Base-by-base conservation (phyloP, 2,329 filamentous ascomycete genomes). In the Colletotrichum godetiae region DNA sequence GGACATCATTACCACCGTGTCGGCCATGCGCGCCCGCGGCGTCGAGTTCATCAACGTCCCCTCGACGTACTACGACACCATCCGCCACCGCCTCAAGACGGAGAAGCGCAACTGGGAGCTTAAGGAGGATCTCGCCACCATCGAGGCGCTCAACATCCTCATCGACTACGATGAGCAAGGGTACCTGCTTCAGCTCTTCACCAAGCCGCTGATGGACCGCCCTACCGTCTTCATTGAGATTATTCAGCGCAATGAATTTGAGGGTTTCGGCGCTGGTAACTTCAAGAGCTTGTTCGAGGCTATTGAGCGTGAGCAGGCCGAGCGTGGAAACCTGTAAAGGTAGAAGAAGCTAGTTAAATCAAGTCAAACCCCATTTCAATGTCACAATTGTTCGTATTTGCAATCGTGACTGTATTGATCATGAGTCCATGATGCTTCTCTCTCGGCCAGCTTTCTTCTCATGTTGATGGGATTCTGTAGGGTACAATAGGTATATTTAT, bases 191-290 rank as follows among this genome's bases (percentile, higher is more conserved):
- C 90, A 92, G 84, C 85, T 95, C 42, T 95, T 95, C 82, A 94
- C 92, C 37, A 95, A 95, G 90, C 96, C 96, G 76, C 83, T 98
- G 77, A 94, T 98, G 92, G 95, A 98, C 83, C 92, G 96, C 13
- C 96, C 96, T 29, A 98, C 96, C 4, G 95, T 98, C 33, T 98
- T 98, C 81, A 91, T 98, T 75, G 96, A 98, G 89, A 97, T 98
- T 78, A 98, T 98, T 78, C 95, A 98, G 87, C 87, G 95, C 70
- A 92, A 97, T 78, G 92, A 95, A 76, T 98, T 98, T 82, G 92
- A 93, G 37, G 96, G 96, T 0, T 98, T 98, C 78, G 95, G 96
- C 4, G 96, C 95, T 0, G 96, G 96, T 1, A 98, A 98, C 83
- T 98, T 98, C 86, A 98, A 95, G 90, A 95, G 93, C 74, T 80